These are phyloP conservation scores for Diplogelasinospora grovesii DNA, from an alignment of 495 filamentous ascomycete species.

Conservation along the genomic window DNA sequence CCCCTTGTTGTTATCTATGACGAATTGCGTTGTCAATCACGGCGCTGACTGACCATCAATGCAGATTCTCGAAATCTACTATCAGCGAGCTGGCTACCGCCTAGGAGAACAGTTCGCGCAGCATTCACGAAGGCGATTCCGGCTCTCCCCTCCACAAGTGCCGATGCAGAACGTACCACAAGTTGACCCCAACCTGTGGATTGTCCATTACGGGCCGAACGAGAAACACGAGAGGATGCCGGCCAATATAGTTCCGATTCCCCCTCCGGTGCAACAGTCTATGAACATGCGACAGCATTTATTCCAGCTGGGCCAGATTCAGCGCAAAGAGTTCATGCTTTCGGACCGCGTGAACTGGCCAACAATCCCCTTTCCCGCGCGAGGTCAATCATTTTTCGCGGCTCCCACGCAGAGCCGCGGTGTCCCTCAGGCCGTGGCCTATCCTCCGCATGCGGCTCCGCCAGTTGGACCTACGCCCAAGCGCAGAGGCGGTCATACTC, in stretches of 20 bases:
- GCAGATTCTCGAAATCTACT: slow-evolving; percentile 69
- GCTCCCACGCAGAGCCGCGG: slow-evolving; percentile 28
- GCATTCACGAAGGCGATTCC: slow-evolving; percentile 77
- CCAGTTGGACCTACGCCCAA: slow-evolving; percentile 41
- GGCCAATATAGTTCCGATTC: slow-evolving; percentile 51
- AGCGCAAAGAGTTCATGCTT: slow-evolving; percentile 90
- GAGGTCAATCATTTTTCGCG: slow-evolving; percentile 38
- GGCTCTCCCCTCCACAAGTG: slow-evolving; percentile 59
- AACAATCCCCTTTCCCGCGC: slow-evolving; percentile 60
- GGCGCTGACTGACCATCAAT: slow-evolving; percentile 13
- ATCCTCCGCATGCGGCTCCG: slow-evolving; percentile 38
- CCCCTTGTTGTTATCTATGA: not conserved
- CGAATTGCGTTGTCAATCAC: not conserved
- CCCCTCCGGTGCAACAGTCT: slow-evolving; percentile 52
- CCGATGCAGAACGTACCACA: slow-evolving; percentile 53
- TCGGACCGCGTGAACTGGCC: slow-evolving; percentile 86
- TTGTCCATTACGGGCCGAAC: slow-evolving; percentile 81
- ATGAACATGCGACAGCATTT: slow-evolving; percentile 61
- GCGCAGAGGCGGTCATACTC: slow-evolving; percentile 22
- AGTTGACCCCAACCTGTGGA: slow-evolving; percentile 78
- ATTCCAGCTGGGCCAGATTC: slow-evolving; percentile 70
- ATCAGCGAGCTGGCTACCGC: slow-evolving; percentile 71
- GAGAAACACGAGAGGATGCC: slow-evolving; percentile 67
- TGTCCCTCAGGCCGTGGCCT: slow-evolving; percentile 45
- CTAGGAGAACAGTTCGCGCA: slow-evolving; percentile 61